Conservation (phyloP, 225 moss, liverwort and hornwort genomes). For the Antitrichia curtipendula region DNA sequence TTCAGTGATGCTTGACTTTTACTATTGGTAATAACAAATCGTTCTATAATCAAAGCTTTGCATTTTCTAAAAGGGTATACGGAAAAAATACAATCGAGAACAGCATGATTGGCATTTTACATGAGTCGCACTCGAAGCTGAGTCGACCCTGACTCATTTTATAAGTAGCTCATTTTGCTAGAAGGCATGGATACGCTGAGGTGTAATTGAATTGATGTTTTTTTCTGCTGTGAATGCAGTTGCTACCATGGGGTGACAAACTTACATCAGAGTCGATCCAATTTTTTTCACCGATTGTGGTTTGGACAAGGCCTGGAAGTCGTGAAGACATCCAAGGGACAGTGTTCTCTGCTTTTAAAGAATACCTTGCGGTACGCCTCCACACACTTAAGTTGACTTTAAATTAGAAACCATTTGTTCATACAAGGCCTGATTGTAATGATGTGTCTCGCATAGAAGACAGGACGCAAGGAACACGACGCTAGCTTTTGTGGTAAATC, state of each 20-base stretch:
- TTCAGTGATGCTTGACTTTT: not conserved
- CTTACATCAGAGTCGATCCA: slow-evolving; percentile 85
- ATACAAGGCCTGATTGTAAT: not conserved
- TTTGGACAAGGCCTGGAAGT: slow-evolving; percentile 70
- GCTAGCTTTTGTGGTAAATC: not conserved
- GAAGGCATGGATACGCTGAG: slow-evolving; percentile 13
- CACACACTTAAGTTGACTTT: not conserved
- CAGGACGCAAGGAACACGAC: not conserved
- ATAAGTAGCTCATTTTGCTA: slow-evolving; percentile 49
- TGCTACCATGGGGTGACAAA: slow-evolving; percentile 96
- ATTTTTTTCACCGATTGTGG: slow-evolving; percentile 87
- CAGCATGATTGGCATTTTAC: not conserved
- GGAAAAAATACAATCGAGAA: not conserved
- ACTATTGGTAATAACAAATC: not conserved
- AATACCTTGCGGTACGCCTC: slow-evolving; percentile 48
- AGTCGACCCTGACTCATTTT: slow-evolving; percentile 12
- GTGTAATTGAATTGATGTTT: not conserved
- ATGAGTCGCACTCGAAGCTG: too few relatives aligned
- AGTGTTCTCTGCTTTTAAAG: slow-evolving; percentile 69
- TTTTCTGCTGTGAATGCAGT: slow-evolving; percentile 24
- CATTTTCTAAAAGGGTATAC: not conserved
- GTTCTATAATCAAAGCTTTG: not conserved
- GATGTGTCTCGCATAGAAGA: not conserved
- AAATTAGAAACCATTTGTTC: not conserved
- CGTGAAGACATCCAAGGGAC: slow-evolving; percentile 36